Percentiles rank a stretch among this genome's conserved stretches.
Evolutionary conservation across 495 filamentous ascomycete species (phyloP).

Genomic region (Aspergillus biplanus): DNA sequence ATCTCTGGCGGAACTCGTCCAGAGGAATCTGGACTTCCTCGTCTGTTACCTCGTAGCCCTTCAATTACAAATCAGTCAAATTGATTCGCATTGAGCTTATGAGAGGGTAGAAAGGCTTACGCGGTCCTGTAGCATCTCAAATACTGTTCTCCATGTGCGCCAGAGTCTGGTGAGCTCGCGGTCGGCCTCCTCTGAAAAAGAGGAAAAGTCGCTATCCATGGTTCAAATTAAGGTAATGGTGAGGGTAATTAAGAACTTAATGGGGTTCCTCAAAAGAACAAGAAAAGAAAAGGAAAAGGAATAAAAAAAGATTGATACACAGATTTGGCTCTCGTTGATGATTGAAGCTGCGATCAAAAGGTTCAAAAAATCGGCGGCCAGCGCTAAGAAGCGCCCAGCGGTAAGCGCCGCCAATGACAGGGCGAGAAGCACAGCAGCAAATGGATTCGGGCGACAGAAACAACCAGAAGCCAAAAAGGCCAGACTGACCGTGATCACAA

Average conservation of each 20-base stretch:
- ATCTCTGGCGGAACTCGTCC: constrained; percentile 70
- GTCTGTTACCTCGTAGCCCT: constrained; percentile 93
- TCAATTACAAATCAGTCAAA: neutral
- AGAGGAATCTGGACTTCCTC: constrained; percentile 85
- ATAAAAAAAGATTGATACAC: constrained; percentile 1
- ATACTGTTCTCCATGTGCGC: constrained; percentile 85
- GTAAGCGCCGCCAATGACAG: constrained; percentile 30
- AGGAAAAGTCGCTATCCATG: constrained; percentile 59
- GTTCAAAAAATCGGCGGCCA: constrained; percentile 34
- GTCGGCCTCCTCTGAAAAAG: constrained; percentile 57
- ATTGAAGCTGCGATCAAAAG: neutral
- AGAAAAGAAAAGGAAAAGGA: constrained; percentile 8
- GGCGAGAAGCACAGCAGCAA: constrained; percentile 1
- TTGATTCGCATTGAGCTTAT: neutral
- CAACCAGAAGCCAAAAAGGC: constrained; percentile 27
- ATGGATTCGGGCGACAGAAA: constrained; percentile 10
- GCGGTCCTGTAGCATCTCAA: constrained; percentile 84
- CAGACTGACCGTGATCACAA: constrained; percentile 14
- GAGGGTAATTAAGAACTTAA: constrained; percentile 7
- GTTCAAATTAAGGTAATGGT: neutral
- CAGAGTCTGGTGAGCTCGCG: constrained; percentile 75
- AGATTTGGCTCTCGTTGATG: constrained; percentile 10
- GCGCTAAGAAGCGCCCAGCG: constrained; percentile 34
- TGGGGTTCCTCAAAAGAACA: constrained; percentile 3
- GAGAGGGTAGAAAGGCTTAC: constrained; percentile 43